A percentile compares a stretch with the other conserved stretches of the same genome.
phyloP scores from a whole-genome alignment of 169 alveolate species.

The Plasmodium relictum region DNA sequence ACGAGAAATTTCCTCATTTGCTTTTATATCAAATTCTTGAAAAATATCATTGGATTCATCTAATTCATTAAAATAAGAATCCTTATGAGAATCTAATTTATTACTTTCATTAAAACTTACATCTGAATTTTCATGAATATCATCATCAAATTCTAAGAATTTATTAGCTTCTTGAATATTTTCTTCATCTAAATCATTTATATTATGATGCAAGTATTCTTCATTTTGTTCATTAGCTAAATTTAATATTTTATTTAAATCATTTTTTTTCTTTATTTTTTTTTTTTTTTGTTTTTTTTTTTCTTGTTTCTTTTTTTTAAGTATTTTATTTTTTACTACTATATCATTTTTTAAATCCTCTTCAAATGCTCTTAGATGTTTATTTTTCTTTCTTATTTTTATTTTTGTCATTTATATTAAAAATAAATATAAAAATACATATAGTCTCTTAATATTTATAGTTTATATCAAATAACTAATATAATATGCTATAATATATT shows the following conservation, averaged over 20 bases:
- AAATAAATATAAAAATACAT: no score
- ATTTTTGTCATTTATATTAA: conserved; percentile 18
- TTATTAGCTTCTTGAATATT: conserved; percentile 27
- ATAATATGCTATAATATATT: no score
- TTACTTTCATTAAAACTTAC: conserved; percentile 12
- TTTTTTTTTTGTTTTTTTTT: conserved; percentile 11
- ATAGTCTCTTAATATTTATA: no score
- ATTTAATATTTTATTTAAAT: conserved; percentile 31
- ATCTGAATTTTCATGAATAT: conserved; percentile 32
- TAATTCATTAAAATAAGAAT: neutral
- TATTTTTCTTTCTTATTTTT: conserved; percentile 31
- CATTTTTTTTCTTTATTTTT: conserved; percentile 26
- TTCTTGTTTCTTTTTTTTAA: conserved; percentile 37
- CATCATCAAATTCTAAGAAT: conserved; percentile 76
- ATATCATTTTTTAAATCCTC: conserved; percentile 53
- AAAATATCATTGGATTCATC: conserved; percentile 37
- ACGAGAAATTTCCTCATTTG: conserved; percentile 52
- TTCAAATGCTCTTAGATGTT: conserved; percentile 35
- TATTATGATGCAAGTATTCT: conserved; percentile 41
- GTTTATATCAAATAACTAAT: no score
- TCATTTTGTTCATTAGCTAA: conserved; percentile 66
- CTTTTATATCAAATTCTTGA: conserved; percentile 48
- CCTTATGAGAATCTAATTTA: conserved; percentile 21
- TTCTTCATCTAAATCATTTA: conserved; percentile 12
- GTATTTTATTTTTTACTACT: conserved; percentile 21